Percentiles rank a stretch among this genome's conserved stretches.
These are phyloP conservation scores for Panicum virgatum DNA, from an alignment of 202 grass and related monocot species.

Conservation along the genomic window DNA sequence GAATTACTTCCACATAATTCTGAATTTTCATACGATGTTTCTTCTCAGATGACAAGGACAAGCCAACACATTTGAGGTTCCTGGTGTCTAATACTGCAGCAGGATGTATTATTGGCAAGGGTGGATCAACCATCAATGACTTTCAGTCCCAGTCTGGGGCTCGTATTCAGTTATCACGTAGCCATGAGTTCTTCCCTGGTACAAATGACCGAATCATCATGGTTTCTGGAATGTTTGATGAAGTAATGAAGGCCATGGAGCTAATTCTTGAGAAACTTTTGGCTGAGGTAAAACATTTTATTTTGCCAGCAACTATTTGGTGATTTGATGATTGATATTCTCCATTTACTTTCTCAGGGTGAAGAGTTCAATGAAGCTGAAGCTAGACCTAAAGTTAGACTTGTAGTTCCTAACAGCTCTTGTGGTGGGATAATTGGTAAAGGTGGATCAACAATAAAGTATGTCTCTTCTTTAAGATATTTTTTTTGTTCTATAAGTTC, in stretches of 20 bases:
- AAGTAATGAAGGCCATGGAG: slow-evolving; percentile 95
- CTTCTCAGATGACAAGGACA: slow-evolving; percentile 80
- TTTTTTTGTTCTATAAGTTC: slow-evolving; percentile 18
- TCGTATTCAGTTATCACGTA: slow-evolving; percentile 95
- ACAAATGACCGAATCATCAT: slow-evolving; percentile 97
- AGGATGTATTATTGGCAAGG: slow-evolving; percentile 97
- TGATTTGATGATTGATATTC: slow-evolving; percentile 30
- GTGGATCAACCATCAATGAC: slow-evolving; percentile 93
- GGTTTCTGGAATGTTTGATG: slow-evolving; percentile 82
- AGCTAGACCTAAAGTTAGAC: slow-evolving; percentile 80
- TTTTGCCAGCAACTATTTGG: slow-evolving; percentile 17
- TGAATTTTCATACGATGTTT: slow-evolving; percentile 11
- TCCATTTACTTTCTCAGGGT: slow-evolving; percentile 53
- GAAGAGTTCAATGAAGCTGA: slow-evolving; percentile 90
- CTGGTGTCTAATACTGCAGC: slow-evolving; percentile 97
- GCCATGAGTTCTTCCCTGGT: slow-evolving; percentile 93
- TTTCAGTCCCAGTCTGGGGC: slow-evolving; percentile 89
- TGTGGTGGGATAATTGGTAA: slow-evolving; percentile 99
- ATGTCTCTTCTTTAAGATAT: slow-evolving; percentile 37
- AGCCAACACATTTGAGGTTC: slow-evolving; percentile 85
- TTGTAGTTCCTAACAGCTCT: slow-evolving; percentile 95
- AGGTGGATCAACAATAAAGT: slow-evolving; percentile 98
- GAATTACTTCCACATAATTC: background rate
- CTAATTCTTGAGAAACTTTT: slow-evolving; percentile 91
- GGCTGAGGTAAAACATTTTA: slow-evolving; percentile 63